Conservation (phyloP, 1,284 basidiomycete species). For the Golubevia pallescens region DNA sequence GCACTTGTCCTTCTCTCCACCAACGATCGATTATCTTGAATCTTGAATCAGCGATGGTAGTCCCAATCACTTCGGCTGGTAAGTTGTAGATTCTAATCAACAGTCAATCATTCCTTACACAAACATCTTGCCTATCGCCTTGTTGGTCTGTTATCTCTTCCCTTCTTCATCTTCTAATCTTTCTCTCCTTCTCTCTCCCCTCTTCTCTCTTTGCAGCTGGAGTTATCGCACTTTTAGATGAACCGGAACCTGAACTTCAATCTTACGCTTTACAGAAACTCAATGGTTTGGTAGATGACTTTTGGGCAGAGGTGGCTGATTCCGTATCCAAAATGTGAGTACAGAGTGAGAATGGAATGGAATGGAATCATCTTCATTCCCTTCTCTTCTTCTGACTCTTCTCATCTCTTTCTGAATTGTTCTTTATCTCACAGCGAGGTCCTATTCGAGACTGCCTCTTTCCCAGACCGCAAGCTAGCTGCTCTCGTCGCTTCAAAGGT, state of each 20-base stretch:
- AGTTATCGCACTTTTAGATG: conserved; percentile 58
- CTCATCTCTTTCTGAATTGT: conserved; percentile 1
- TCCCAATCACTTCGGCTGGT: too few species aligned
- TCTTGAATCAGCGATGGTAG: too few species aligned
- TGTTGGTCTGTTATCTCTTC: background rate
- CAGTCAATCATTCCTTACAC: background rate
- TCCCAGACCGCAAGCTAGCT: conserved; percentile 54
- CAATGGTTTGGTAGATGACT: conserved; percentile 51
- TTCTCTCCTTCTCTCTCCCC: background rate
- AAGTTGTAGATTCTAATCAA: too few species aligned
- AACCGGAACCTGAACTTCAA: conserved; percentile 58
- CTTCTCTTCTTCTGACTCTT: background rate
- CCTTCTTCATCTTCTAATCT: too few species aligned
- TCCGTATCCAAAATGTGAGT: conserved; percentile 47
- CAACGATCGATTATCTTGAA: too few species aligned
- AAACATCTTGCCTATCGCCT: background rate
- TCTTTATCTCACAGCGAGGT: conserved; percentile 28
- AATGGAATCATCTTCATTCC: background rate
- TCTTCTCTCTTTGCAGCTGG: conserved; percentile 24
- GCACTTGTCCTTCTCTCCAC: too few species aligned
- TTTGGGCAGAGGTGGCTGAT: conserved; percentile 64
- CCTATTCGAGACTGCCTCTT: conserved; percentile 55
- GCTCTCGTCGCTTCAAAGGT: conserved; percentile 62
- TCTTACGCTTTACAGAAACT: conserved; percentile 59
- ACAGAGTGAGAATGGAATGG: background rate